A percentile compares a stretch with the other conserved stretches of the same genome.
These are phyloP conservation scores for Beta corolliflora DNA, from an alignment of 179 eudicot genomes.

Conservation along the genomic window DNA sequence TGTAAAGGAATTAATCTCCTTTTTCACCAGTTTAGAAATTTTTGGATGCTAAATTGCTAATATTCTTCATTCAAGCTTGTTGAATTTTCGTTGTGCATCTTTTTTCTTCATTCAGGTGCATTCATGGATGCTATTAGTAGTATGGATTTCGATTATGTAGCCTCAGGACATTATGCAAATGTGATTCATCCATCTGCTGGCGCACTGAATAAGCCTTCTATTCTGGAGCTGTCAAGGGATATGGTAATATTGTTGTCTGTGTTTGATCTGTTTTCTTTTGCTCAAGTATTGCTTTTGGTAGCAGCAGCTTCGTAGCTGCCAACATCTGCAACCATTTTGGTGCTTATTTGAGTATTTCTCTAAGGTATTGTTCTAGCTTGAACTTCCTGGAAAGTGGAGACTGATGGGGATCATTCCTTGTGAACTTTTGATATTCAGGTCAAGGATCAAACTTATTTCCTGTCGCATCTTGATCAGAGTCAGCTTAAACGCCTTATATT, in stretches of 20 bases:
- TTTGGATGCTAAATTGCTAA: neutral
- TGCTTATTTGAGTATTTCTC: neutral
- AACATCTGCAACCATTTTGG: neutral
- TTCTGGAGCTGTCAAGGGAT: conserved; percentile 79
- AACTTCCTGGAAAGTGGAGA: neutral
- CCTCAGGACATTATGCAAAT: conserved; percentile 96
- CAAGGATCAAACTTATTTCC: conserved; percentile 96
- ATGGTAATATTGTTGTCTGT: conserved; percentile 43
- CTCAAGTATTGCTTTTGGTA: neutral
- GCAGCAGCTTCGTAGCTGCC: neutral
- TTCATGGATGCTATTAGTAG: conserved; percentile 82
- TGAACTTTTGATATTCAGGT: conserved; percentile 52
- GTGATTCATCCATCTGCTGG: conserved; percentile 58
- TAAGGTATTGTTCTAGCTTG: neutral
- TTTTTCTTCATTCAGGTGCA: conserved; percentile 54
- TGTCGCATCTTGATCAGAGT: conserved; percentile 85
- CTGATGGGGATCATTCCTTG: neutral
- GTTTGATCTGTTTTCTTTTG: neutral
- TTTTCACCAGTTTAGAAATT: neutral
- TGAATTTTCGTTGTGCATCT: conserved; percentile 2
- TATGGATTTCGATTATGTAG: conserved; percentile 81
- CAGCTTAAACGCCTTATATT: conserved; percentile 80
- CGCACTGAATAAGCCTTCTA: conserved; percentile 46
- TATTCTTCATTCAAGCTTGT: neutral
- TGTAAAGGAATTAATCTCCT: neutral